Conservation (phyloP, 495 filamentous ascomycete species). For the Penicillium cosmopolitanum region DNA sequence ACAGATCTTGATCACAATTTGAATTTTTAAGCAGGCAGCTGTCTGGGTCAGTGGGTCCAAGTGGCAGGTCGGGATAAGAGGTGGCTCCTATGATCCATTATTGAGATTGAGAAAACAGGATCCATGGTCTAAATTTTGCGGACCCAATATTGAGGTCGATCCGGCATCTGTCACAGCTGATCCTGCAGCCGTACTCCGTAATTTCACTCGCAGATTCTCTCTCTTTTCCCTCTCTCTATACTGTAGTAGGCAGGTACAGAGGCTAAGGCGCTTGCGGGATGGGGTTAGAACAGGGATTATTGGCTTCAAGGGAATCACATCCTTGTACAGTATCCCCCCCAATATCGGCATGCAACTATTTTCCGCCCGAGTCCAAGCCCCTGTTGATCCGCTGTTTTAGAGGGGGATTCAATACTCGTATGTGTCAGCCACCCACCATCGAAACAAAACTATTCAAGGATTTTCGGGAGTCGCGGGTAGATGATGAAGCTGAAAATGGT, state of each 20-base stretch:
- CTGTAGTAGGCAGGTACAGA: neutral
- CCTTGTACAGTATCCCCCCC: neutral
- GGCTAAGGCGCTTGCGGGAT: neutral
- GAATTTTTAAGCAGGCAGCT: conserved; percentile 13
- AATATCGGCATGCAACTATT: conserved; percentile 19
- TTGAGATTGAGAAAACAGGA: conserved; percentile 10
- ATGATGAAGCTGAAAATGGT: conserved; percentile 4
- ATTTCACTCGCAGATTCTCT: too few relatives aligned
- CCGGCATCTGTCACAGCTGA: conserved; percentile 14
- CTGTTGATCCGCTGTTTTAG: neutral
- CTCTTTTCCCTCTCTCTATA: too few relatives aligned
- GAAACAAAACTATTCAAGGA: conserved; percentile 5
- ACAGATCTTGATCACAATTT: conserved; percentile 1
- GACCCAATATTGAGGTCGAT: conserved; percentile 23
- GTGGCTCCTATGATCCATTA: conserved; percentile 5
- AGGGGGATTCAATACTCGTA: neutral
- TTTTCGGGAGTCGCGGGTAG: neutral
- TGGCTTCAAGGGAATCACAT: neutral
- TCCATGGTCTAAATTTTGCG: conserved; percentile 22
- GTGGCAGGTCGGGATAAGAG: conserved; percentile 14
- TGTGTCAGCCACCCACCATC: neutral
- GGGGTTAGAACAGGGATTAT: neutral
- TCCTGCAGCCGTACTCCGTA: neutral
- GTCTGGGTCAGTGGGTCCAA: conserved; percentile 10
- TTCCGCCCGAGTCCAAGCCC: conserved; percentile 6